Evolutionary conservation across 2,329 filamentous ascomycete species (phyloP).

Genomic region (Clonostachys chloroleuca): DNA sequence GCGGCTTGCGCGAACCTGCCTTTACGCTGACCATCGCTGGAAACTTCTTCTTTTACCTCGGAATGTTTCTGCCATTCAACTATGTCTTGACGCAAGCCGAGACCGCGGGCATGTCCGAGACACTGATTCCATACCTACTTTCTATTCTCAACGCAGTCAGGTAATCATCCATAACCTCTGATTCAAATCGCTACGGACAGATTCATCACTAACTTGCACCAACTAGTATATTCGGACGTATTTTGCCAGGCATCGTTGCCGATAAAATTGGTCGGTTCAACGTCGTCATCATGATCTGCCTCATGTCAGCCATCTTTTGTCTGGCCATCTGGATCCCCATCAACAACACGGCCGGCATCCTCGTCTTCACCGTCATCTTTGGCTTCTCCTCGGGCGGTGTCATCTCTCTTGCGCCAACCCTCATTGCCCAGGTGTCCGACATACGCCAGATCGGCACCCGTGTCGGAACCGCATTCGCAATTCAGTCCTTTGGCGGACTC

Average conservation of each 20-base stretch:
- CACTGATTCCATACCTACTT: conserved; percentile 39
- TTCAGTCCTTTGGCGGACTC: conserved; percentile 60
- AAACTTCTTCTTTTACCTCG: conserved; percentile 51
- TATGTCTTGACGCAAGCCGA: conserved; percentile 45
- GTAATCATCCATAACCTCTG: conserved; percentile 16
- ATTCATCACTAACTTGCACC: not conserved
- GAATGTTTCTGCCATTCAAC: conserved; percentile 50
- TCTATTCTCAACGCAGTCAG: conserved; percentile 54
- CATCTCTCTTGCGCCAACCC: conserved; percentile 56
- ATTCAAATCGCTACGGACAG: not conserved
- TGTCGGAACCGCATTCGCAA: conserved; percentile 58
- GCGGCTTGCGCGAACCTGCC: conserved; percentile 37
- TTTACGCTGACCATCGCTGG: conserved; percentile 36
- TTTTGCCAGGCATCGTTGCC: conserved; percentile 42
- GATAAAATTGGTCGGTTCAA: conserved; percentile 41
- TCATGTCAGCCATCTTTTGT: conserved; percentile 38
- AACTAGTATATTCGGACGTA: conserved; percentile 42
- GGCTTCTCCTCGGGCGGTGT: conserved; percentile 67
- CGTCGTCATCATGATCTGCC: conserved; percentile 45
- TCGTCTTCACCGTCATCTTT: conserved; percentile 63
- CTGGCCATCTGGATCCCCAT: conserved; percentile 44
- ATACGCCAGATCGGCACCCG: conserved; percentile 66
- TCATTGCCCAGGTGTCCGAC: conserved; percentile 68
- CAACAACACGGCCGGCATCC: conserved; percentile 48
- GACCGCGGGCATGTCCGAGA: conserved; percentile 32